Conservation (phyloP, 2,329 filamentous ascomycete species). For the Colletotrichum shisoi region DNA sequence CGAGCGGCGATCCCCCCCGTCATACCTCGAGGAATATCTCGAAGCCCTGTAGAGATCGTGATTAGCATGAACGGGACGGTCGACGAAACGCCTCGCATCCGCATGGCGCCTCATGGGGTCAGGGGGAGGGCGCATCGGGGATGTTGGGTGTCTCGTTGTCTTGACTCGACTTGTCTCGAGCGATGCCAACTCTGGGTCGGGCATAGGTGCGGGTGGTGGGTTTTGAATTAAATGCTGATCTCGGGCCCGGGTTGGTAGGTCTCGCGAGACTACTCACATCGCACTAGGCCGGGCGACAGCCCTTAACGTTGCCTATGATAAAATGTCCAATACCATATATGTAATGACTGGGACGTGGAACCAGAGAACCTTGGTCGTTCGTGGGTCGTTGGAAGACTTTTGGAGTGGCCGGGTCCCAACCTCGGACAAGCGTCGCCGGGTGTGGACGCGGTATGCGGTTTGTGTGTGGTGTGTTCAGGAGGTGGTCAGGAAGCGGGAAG, state of each 20-base stretch:
- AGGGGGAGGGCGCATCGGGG: slow-evolving; percentile 33
- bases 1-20: slow-evolving; percentile 66
- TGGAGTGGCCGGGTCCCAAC: slow-evolving; percentile 37
- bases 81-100: slow-evolving; percentile 33
- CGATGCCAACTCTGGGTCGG: slow-evolving; percentile 10
- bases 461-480: slow-evolving; percentile 24
- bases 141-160: slow-evolving; percentile 7
- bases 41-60: slow-evolving; percentile 54
- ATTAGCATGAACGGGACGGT: slow-evolving; percentile 34
- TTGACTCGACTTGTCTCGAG: slow-evolving; percentile 10
- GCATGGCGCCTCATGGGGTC: slow-evolving; percentile 30
- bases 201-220: slow-evolving; percentile 19
- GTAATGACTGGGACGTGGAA: slow-evolving; percentile 39
- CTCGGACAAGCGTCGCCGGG: slow-evolving; percentile 35
- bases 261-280: slow-evolving; percentile 37
- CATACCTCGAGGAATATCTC: slow-evolving; percentile 68
- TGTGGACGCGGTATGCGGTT: not conserved
- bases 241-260: slow-evolving; percentile 15
- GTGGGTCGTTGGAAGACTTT: slow-evolving; percentile 39
- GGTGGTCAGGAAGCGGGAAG: slow-evolving; percentile 25
- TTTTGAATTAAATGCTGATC: slow-evolving; percentile 5
- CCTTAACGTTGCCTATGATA: slow-evolving; percentile 38
- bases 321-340: slow-evolving; percentile 39
- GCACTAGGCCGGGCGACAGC: slow-evolving; percentile 40
- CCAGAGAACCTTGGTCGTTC: slow-evolving; percentile 34